Evolutionary conservation across 176 grass and related monocot species (phyloP).

Genomic region (Zoysia pacifica): DNA sequence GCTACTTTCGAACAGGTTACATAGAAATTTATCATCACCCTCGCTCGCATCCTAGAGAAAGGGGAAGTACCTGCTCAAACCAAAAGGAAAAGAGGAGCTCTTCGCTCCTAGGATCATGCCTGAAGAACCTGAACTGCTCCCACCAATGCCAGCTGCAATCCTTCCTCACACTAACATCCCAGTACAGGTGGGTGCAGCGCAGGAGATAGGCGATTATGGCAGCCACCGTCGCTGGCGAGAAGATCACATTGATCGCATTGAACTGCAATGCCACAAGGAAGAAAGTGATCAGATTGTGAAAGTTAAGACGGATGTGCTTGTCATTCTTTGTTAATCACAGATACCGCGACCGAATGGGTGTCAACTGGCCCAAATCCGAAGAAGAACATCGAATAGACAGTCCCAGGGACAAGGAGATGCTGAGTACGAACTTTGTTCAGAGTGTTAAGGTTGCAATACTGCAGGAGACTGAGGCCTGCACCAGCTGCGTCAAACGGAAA

Average conservation of each 20-base stretch:
- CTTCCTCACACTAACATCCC: constrained; percentile 55
- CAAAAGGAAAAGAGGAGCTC: constrained; percentile 83
- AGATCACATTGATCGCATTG: constrained; percentile 92
- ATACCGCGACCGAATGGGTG: constrained; percentile 63
- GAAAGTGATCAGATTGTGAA: constrained; percentile 31
- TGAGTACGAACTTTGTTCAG: constrained; percentile 82
- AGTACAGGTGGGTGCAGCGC: constrained; percentile 66
- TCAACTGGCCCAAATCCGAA: constrained; percentile 75
- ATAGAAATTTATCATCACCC: constrained; percentile 7
- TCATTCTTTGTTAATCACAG: background rate
- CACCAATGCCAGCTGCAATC: constrained; percentile 85
- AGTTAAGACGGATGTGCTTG: background rate
- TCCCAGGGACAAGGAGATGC: constrained; percentile 80
- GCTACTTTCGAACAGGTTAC: constrained; percentile 15
- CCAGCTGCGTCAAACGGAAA: constrained; percentile 56
- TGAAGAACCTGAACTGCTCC: constrained; percentile 77
- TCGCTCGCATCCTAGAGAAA: constrained; percentile 54
- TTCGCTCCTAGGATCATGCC: constrained; percentile 61
- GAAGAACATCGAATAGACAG: constrained; percentile 73
- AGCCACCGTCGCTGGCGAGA: constrained; percentile 85
- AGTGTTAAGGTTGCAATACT: constrained; percentile 91
- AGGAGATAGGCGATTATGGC: constrained; percentile 80
- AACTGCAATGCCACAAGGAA: constrained; percentile 56
- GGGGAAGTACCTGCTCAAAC: constrained; percentile 89
- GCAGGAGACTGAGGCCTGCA: constrained; percentile 80